Base-by-base conservation (phyloP, 2,329 filamentous ascomycete species). In the Monosporascus sp. region DNA sequence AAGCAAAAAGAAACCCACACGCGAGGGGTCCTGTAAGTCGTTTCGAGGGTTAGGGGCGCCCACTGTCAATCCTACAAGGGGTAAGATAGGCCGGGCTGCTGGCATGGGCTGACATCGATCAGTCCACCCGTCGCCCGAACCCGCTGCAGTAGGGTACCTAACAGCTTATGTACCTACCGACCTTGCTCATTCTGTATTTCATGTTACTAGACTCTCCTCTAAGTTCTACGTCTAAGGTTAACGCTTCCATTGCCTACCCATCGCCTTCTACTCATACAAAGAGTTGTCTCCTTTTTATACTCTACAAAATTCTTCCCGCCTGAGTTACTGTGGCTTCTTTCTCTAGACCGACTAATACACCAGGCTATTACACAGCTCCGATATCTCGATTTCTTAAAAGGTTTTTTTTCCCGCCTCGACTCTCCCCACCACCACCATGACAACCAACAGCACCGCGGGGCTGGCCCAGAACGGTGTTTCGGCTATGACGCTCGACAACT, bases 401-500 rank as follows among this genome's bases (percentile, higher is more conserved):
- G n/a, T n/a, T n/a, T n/a, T 11, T 3, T 14, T n/a, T 25, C 3
- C n/a, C 22, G 22, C 18, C 36, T 6, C 24, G 9, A 45, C 31
- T 39, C 42, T 41, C 50, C 42, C 25, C 41, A 18, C 22, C 34
- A 18, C 22, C 34, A 38, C 34, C 41, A 51, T 51, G 50, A 39
- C 42, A 11, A 51, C 42, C 31, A 45, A 47, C 44, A 37, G 25
- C 38, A 47, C 50, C 50, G 42, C 42, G 42, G 42, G 42, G 24
- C 42, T 46, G 14, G 8, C 42, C n/a, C 42, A 46, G 22, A 46
- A 7, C n/a, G 42, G 42, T 27, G 42, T 27, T 31, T 65, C 64
- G 47, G 53, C 51, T 45, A 68, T 69, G 66, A 65, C 63, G 18
- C 64, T 68, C 53, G 62, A 63, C 48, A 66, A 57, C 52, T 88